Base-by-base conservation (phyloP, 257 asterid species). In the Przewalskia tangutica region DNA sequence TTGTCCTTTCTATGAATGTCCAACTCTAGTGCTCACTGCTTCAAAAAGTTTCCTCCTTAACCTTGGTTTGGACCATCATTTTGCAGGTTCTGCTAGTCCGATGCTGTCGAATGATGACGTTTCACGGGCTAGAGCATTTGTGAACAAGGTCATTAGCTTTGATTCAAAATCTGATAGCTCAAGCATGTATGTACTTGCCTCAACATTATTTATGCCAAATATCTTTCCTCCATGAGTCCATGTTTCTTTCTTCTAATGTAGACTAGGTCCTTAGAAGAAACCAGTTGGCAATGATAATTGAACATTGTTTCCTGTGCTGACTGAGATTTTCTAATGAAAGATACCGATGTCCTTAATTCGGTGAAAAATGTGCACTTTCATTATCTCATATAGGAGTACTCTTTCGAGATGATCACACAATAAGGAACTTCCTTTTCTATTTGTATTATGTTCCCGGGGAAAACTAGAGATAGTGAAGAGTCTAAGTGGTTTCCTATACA, bases 81-180 rank as follows among this genome's bases (percentile, higher is more conserved):
- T 53, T 87, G 87, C 89, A 96, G 99, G 98, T 83, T 94, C 99
- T 87, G 98, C 97, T 27, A 90, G 91, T 80, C 92, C 95, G 53
- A 92, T 91, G 99, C 93, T 96, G 80, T 90, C 98, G 7, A 88
- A 76, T 32, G 91, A 89, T 73, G 97, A 96, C 81, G 97, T 93
- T 87, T 89, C 91, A 10, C 93, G 87, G 83, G 99, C 97, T 34
- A 85, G 84, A 79, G 85, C 68, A 68, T 91, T 96, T 86, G 80
- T 93, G 66, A 89, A 90, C 86, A 85, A 84, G 91, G 86, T 96
- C 83, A 76, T 90, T 50, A 89, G 85, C 84, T 83, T 87, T 18
- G 85, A 86, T 75, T 82, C 87, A 46, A 82, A 81, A 82, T 63
- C 96, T 83, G 78, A 82, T 44, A 81, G 68, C 81, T 62, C 95